Evolutionary conservation across 2,329 filamentous ascomycete genomes (phyloP), one percentile per base, ranked within the genome.

Genomic region (Fusarium sp.): DNA sequence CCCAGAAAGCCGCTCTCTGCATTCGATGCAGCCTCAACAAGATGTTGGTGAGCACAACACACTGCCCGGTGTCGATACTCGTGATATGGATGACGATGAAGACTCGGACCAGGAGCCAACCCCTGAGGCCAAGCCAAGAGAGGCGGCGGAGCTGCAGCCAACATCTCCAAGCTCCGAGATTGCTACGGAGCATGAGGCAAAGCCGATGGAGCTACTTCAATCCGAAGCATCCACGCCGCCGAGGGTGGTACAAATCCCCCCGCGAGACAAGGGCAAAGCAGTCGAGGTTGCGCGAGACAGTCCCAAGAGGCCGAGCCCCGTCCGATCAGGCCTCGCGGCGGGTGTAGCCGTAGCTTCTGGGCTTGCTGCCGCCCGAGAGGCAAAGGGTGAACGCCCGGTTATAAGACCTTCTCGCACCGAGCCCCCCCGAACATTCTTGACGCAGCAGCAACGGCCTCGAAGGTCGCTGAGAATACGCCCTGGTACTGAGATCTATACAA

Each of bases 401-500:
- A 58, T 48, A n/a, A 69, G 68, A 16, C 48, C 67, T 10, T 68
- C 69, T 60, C 71, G 75, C 6, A 14, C 69, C 20, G 75, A 78
- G 27, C 77, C 74, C 14, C 73, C 76, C 37, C 75, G 75, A 27
- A 75, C 76, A 16, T 71, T 78, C 24, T 65, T 77, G 62, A 78
- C 76, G 7, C 76, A 77, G 60, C 68, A 76, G 56, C 76, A 78
- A 45, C 67, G 69, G 11, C 71, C 73, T 39, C 60, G 75, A 35
- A 68, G 69, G 45, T 69, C 76, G 14, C 20, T 68, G 16, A 78
- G 70, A 24, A 62, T 73, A 50, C 76, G 76, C 16, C 76, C 76
- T 6, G 73, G 69, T 13, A 78, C 76, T 39, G 76, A 78, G 61
- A 66, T 78, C n/a, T 78, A 76, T 11, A 76, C 69, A 5, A 78